Evolutionary conservation across 306 rosid species (phyloP), one percentile per base, ranked within the genome.

Genomic region (Elaeagnus macrophylla): DNA sequence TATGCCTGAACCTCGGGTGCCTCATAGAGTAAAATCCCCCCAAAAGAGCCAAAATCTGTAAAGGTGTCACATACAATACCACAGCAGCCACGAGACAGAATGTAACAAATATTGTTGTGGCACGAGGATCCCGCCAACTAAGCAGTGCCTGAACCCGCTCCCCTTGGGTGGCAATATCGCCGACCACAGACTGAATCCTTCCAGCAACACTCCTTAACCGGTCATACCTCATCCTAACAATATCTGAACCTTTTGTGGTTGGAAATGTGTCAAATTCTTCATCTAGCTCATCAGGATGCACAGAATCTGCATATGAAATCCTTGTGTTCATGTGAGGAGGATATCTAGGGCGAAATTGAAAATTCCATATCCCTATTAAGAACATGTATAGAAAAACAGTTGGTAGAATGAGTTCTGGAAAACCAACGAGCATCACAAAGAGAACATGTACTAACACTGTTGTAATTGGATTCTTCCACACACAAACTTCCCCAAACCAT

Each of bases 91-190:
- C 56, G 46, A 91, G 67, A 68, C 96, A 91, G 45, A 51, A 67
- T n/a, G 41, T 37, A 71, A 88, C 67, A 55, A 76, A 91, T 54
- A 91, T 73, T 20, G 54, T 14, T 0, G 95, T 91, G 54, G 99
- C 99, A 1, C 96, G 93, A 43, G 96, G 86, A 72, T 91, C 99
- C 56, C 96, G 71, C 99, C 99, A 91, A 70, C 73, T 91, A 16
- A 91, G 57, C 37, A 91, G 85, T 5, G 96, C 94, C 18, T 82
- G 82, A 1, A 84, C 17, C 47, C 99, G 81, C 66, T 91, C 99
- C 44, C 94, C 95, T 68, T 91, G 99, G 0, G 93, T 67, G 13
- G 96, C 99, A 19, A 91, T 70, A 32, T 93, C 95, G 32, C 99
- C 99, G 4, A 84, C 95, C 55, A 87, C 95, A 15, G 79, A 80